A percentile compares a stretch with the other conserved stretches of the same genome.
Conservation (phyloP, 2,329 filamentous ascomycete species). For the Didymella arachidicola region DNA sequence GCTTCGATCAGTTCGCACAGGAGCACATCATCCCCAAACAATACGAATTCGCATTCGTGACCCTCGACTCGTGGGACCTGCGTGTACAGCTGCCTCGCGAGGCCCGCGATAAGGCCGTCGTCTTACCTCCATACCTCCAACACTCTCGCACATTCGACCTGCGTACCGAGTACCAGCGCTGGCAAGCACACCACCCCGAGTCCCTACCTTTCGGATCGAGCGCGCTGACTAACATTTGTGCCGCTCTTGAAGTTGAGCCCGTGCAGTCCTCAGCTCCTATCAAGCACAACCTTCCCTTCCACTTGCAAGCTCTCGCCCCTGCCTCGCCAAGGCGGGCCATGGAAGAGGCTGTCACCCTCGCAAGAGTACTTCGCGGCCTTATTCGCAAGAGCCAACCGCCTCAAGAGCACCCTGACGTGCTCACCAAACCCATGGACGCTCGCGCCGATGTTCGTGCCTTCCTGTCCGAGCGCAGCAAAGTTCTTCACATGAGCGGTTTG, state of each 20-base stretch:
- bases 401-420: slow-evolving; percentile 91
- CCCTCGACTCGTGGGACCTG: slow-evolving; percentile 97
- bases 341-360: slow-evolving; percentile 95
- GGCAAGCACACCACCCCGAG: slow-evolving; percentile 98
- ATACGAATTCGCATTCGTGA: slow-evolving; percentile 97
- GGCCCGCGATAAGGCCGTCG: slow-evolving; percentile 96
- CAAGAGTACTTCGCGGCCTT: slow-evolving; percentile 88
- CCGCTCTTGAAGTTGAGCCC: slow-evolving; percentile 95
- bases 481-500: slow-evolving; percentile 95
- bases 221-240: slow-evolving; percentile 96
- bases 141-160: slow-evolving; percentile 97
- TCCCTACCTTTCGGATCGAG: slow-evolving; percentile 95
- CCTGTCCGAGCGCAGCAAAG: slow-evolving; percentile 94
- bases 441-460: slow-evolving; percentile 96
- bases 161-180: slow-evolving; percentile 95
- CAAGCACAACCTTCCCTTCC: slow-evolving; percentile 98
- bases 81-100: slow-evolving; percentile 97
- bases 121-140: slow-evolving; percentile 94
- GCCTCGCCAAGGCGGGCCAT: slow-evolving; percentile 95
- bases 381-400: slow-evolving; percentile 95
- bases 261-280: slow-evolving; percentile 97
- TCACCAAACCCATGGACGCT: slow-evolving; percentile 95
- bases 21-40: slow-evolving; percentile 92
- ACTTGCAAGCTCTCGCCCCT: slow-evolving; percentile 92
- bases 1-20: slow-evolving; percentile 91